phyloP scores from a whole-genome alignment of 345 rosid genomes.

The Salix koriyanagi region DNA sequence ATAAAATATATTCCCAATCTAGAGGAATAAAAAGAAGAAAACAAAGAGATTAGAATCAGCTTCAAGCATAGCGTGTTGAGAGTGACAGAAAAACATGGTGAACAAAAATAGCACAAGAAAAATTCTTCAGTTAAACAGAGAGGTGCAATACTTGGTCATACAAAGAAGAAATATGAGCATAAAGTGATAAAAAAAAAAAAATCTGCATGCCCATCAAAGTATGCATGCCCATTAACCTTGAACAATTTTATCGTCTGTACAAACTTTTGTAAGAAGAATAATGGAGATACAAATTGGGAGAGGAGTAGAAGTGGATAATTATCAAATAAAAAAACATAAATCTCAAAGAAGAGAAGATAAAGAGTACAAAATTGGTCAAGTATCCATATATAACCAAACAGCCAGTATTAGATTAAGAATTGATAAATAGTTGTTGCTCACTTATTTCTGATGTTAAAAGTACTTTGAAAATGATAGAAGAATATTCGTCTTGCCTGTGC shows the following conservation, averaged over 20 bases:
- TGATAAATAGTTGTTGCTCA: neutral
- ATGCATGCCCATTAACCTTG: neutral
- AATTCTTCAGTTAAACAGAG: neutral
- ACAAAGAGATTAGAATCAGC: neutral
- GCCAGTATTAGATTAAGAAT: neutral
- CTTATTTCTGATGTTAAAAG: neutral
- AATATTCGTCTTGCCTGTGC: neutral
- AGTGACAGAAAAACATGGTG: neutral
- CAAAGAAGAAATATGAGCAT: neutral
- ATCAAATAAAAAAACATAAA: neutral
- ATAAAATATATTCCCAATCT: constrained; percentile 86
- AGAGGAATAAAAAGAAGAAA: constrained; percentile 8
- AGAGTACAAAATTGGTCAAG: neutral
- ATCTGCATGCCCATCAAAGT: neutral
- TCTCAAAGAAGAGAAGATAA: neutral
- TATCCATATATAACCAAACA: neutral
- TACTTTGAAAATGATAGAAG: neutral
- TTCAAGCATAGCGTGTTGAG: constrained; percentile 1
- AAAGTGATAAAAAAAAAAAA: neutral
- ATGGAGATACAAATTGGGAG: neutral
- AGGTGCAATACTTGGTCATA: neutral
- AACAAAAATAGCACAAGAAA: neutral
- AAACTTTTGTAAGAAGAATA: neutral
- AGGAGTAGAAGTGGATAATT: neutral
- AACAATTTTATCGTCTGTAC: neutral